Evolutionary conservation across 2,329 filamentous ascomycete species (phyloP), one percentile per base, ranked within the genome.

Genomic region (Plectosphaerella cucumerina): DNA sequence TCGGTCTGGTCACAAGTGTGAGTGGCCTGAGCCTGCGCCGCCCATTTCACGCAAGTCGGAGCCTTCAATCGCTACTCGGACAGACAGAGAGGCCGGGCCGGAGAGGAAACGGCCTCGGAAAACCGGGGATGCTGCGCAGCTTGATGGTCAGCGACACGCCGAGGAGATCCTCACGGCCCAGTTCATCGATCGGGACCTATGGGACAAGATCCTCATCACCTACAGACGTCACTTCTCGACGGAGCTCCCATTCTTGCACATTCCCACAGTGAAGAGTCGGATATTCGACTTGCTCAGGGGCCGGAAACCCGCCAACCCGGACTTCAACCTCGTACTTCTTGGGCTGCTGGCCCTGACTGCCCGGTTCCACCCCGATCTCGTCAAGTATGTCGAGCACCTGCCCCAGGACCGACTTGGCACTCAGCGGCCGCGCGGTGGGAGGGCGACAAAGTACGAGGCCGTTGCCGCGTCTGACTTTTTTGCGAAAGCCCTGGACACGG

Each of bases 151-250:
- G 48, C 59, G 63, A 2, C 69, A 74, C 35, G 76, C 70, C 48
- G 75, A 83, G 48, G 84, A 89, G 58, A 77, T 84, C 1, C 70
- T 90, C 23, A 77, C 85, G 20, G 76, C 81, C 3, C 73, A 75
- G 1, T 75, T 86, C 48, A 70, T 90, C 22, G 88, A 83, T 1
- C 73, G 79, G 31, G 73, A 82, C 47, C 67, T 89, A 5, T 90
- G 86, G 86, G 78, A 78, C 39, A 81, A 88, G 59, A 69, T 90
- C 35, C 86, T 87, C 58, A 81, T 82, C 58, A 81, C 89, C 23
- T 90, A 86, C 65, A 82, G 85, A 59, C 73, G 84, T 41, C 85
- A 90, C 62, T 90, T 86, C 62, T 83, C 84, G 0, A 84, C 86
- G 1, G 86, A 90, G 61, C 74, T 90, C 37, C 82, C 86, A 0